Evolutionary conservation across 2,329 filamentous ascomycete species (phyloP).

Genomic region (Colletotrichum sp.): DNA sequence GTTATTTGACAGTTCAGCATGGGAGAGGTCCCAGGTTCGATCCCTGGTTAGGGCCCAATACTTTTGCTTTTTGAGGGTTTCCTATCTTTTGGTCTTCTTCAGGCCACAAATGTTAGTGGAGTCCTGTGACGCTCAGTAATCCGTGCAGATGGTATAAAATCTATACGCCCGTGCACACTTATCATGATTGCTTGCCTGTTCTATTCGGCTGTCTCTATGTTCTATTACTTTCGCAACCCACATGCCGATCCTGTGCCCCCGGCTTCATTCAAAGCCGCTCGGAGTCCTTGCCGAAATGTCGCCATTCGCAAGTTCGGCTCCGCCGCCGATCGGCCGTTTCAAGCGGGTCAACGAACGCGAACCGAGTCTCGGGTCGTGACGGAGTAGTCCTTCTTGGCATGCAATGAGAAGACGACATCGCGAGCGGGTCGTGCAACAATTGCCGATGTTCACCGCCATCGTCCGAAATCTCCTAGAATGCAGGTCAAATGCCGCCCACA

Average conservation of each 20-base stretch:
- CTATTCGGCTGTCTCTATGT: background rate
- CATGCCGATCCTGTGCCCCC: background rate
- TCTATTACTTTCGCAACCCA: background rate
- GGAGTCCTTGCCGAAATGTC: background rate
- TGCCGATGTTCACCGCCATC: background rate
- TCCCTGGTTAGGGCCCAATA: constrained; percentile 5
- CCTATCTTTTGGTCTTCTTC: background rate
- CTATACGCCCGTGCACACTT: background rate
- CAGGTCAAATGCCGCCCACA: background rate
- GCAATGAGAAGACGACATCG: background rate
- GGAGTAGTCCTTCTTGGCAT: background rate
- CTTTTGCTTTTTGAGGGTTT: background rate
- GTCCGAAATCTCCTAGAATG: background rate
- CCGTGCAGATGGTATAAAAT: background rate
- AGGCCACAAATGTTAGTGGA: background rate
- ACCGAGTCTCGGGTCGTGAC: background rate
- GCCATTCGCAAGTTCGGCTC: background rate
- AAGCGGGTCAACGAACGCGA: background rate
- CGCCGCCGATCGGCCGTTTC: background rate
- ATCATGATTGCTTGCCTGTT: too few species aligned
- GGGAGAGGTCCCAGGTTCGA: constrained; percentile 21
- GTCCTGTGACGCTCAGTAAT: background rate
- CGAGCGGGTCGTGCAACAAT: background rate
- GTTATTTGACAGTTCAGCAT: background rate
- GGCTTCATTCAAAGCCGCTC: background rate